Evolutionary conservation across 1,139 yeast genomes (phyloP).

Genomic region (Wickerhamomyces sp.): DNA sequence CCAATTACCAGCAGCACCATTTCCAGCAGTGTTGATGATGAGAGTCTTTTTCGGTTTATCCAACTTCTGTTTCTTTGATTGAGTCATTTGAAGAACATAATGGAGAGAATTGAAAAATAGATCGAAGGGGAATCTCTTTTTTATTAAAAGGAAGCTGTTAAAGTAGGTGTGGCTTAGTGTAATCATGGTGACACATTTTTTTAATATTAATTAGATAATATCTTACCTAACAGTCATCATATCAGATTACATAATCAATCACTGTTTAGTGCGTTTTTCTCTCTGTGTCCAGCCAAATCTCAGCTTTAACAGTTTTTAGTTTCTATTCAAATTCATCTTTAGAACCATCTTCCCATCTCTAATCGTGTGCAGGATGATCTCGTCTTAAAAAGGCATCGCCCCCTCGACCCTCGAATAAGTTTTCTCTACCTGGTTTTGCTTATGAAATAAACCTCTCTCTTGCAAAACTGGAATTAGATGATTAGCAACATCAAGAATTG

Average conservation of each 20-base stretch:
- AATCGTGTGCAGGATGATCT: constrained; percentile 30
- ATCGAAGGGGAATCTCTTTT: neutral
- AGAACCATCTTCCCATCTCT: constrained; percentile 28
- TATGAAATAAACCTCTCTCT: constrained; percentile 24
- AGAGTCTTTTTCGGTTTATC: constrained; percentile 1
- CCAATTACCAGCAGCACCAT: constrained; percentile 26
- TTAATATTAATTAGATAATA: no score
- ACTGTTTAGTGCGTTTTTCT: neutral
- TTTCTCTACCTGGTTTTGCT: constrained; percentile 23
- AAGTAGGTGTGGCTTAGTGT: neutral
- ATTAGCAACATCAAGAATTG: constrained; percentile 25
- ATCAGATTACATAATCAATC: neutral
- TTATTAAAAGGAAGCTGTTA: no score
- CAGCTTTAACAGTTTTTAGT: constrained; percentile 11
- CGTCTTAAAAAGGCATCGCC: constrained; percentile 21
- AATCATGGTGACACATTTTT: no score
- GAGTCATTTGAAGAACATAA: neutral
- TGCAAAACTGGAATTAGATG: constrained; percentile 26
- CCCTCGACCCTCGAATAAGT: constrained; percentile 13
- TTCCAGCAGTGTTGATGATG: neutral
- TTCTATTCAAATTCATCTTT: constrained; percentile 13
- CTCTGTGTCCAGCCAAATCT: constrained; percentile 17
- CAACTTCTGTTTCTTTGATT: neutral
- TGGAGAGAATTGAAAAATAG: neutral
- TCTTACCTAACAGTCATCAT: no score